Evolutionary conservation across 192 early-diverging fungal species (phyloP), one percentile per base, ranked within the genome.

Genomic region (Physocladia obscura): DNA sequence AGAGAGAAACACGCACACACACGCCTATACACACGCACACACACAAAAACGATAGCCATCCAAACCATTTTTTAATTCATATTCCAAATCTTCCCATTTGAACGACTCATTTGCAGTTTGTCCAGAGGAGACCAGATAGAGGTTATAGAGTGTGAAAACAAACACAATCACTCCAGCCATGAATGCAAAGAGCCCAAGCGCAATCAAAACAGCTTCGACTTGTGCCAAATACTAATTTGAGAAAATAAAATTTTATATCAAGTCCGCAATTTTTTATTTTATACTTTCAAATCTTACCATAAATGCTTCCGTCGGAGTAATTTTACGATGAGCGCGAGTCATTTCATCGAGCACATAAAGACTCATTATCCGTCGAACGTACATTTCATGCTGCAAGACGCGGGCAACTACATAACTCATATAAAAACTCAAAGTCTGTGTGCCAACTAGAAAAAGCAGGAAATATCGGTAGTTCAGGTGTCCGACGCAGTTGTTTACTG

Each of bases 401-500:
- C 70, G 55, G 36, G 39, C 49, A 3, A 59, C 36, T 19, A 84
- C 27, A 57, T 78, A 84, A 2, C 73, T 22, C 35, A 74, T 82
- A 52, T 84, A 83, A 38, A 65, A 51, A 26, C 59, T 36, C n/a
- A 82, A 48, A 4, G 30, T 37, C 21, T 29, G 26, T 11, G 76
- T 78, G 3, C 72, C 69, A 17, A 73, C 49, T 21, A 84, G 74
- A 69, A 83, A 84, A 2, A 70, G 61, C 8, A 84, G 56, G 50
- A 84, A 84, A 50, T 64, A 76, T 36, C 77, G 77, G 62, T 81
- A 78, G 58, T 84, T 84, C 38, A 37, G 32, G 73, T 84, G 76
- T 22, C 82, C 82, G 31, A 84, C 81, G 61, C 82, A 84, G 68
- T 80, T 84, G 69, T 82, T 83, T 36, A 83, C 77, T 79, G 48